Percentiles rank a stretch among this genome's conserved stretches.
These are phyloP conservation scores for Leavenworthia alabamica DNA, from an alignment of 345 rosid genomes.

Conservation along the genomic window DNA sequence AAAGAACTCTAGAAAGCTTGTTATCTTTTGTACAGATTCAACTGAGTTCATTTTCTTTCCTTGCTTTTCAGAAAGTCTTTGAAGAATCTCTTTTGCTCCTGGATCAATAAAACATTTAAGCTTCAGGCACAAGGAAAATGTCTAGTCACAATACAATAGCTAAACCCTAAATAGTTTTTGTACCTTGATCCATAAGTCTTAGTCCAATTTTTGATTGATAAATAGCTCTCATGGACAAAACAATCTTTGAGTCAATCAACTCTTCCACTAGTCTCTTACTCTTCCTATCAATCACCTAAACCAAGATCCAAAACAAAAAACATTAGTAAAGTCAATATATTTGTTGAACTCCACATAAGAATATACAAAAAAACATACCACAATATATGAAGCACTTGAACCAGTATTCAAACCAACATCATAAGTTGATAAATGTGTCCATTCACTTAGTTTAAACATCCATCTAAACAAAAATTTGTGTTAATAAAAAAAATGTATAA, in stretches of 20 bases:
- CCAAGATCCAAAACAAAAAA: constrained; percentile 23
- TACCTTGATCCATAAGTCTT: constrained; percentile 77
- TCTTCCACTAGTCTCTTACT: constrained; percentile 90
- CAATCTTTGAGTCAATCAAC: constrained; percentile 74
- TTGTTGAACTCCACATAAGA: too few species aligned
- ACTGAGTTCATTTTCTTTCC: constrained; percentile 73
- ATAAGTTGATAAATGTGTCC: constrained; percentile 83
- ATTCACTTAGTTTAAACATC: constrained; percentile 93
- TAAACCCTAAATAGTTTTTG: neutral
- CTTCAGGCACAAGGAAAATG: neutral
- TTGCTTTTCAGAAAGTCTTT: constrained; percentile 76
- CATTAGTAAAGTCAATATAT: too few species aligned
- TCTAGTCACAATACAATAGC: neutral
- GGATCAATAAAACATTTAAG: constrained; percentile 22
- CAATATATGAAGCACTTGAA: constrained; percentile 81
- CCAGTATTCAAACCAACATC: constrained; percentile 86
- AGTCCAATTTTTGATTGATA: constrained; percentile 92
- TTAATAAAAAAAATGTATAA: neutral
- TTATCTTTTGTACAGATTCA: constrained; percentile 77
- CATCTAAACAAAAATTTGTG: constrained; percentile 42
- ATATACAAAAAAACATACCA: constrained; percentile 55
- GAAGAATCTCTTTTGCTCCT: constrained; percentile 84
- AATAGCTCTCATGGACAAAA: constrained; percentile 87
- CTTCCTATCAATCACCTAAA: constrained; percentile 76
- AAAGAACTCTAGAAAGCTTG: constrained; percentile 59